These are phyloP conservation scores for Fusarium sp. DNA, from an alignment of 2,329 filamentous ascomycete species.

Conservation along the genomic window DNA sequence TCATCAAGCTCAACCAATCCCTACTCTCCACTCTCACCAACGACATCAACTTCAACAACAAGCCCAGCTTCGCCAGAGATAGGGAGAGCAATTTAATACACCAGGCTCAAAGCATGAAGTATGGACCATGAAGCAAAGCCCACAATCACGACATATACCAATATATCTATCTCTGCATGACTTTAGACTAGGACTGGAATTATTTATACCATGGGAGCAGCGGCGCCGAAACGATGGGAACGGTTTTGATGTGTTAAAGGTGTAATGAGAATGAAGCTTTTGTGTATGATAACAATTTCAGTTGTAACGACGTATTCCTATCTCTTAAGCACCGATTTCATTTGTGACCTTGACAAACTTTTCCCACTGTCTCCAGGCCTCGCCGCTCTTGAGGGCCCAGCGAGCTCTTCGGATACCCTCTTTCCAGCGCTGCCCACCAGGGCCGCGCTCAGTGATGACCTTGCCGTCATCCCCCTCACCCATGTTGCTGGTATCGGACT, in stretches of 20 bases:
- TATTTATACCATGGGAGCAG: conserved; percentile 15
- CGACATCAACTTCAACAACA: conserved; percentile 6
- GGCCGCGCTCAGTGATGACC: conserved; percentile 82
- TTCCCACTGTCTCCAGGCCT: conserved; percentile 83
- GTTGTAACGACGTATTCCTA: background rate
- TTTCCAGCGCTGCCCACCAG: conserved; percentile 90
- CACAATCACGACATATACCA: conserved; percentile 1
- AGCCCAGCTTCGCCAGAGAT: conserved; percentile 19
- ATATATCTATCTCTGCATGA: background rate
- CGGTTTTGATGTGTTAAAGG: background rate
- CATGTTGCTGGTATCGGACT: conserved; percentile 82
- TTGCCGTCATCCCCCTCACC: conserved; percentile 80
- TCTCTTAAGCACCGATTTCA: conserved; percentile 43
- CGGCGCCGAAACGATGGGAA: background rate
- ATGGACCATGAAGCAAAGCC: background rate
- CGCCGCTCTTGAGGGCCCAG: conserved; percentile 87
- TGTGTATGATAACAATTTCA: background rate
- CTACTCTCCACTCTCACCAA: conserved; percentile 20
- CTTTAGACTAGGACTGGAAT: conserved; percentile 5
- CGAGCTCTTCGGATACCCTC: conserved; percentile 87
- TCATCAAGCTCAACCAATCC: conserved; percentile 27
- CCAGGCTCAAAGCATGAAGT: background rate
- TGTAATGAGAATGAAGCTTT: conserved; percentile 2
- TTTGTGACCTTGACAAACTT: conserved; percentile 87
- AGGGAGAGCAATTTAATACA: conserved; percentile 17